These are phyloP conservation scores for Fomitopsis schrenkii DNA, from an alignment of 1,284 basidiomycete species.

Conservation along the genomic window DNA sequence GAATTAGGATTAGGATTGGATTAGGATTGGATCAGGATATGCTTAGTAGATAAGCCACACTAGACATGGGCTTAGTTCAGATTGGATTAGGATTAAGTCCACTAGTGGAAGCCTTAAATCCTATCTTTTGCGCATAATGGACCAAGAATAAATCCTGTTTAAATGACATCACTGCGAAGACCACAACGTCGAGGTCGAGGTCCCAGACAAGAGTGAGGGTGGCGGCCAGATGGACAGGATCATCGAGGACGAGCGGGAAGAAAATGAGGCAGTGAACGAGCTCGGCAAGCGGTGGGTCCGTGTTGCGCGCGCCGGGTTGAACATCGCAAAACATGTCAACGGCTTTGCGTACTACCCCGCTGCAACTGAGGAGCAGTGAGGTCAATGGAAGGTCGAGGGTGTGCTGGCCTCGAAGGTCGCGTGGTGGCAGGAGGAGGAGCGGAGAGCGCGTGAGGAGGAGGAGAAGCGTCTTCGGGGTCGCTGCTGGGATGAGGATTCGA, in stretches of 20 bases:
- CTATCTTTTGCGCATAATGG: too few relatives aligned
- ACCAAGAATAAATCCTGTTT: too few relatives aligned
- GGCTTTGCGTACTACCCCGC: slow-evolving; percentile 60
- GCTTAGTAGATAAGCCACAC: too few relatives aligned
- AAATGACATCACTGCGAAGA: too few relatives aligned
- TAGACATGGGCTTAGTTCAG: too few relatives aligned
- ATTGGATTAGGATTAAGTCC: too few relatives aligned
- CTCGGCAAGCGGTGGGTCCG: too few relatives aligned
- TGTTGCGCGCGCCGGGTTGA: slow-evolving; percentile 68
- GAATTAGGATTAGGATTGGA: too few relatives aligned
- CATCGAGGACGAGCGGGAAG: slow-evolving; percentile 72
- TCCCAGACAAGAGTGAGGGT: slow-evolving; percentile 60
- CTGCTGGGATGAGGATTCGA: too few relatives aligned
- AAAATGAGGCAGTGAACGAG: slow-evolving; percentile 35
- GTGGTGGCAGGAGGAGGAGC: slow-evolving; percentile 67
- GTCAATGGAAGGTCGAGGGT: slow-evolving; percentile 68
- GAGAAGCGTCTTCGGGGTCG: too few relatives aligned
- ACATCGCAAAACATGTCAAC: slow-evolving; percentile 66
- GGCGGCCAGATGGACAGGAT: slow-evolving; percentile 62
- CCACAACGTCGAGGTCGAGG: slow-evolving; percentile 76
- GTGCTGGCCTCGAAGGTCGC: slow-evolving; percentile 66
- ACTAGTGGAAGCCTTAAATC: too few relatives aligned
- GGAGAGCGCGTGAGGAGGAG: slow-evolving; percentile 60
- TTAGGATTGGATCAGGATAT: too few relatives aligned
- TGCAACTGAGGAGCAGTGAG: slow-evolving; percentile 39